Conservation (phyloP, 148 eudicot genomes). For the Salicornia ramosissima region DNA sequence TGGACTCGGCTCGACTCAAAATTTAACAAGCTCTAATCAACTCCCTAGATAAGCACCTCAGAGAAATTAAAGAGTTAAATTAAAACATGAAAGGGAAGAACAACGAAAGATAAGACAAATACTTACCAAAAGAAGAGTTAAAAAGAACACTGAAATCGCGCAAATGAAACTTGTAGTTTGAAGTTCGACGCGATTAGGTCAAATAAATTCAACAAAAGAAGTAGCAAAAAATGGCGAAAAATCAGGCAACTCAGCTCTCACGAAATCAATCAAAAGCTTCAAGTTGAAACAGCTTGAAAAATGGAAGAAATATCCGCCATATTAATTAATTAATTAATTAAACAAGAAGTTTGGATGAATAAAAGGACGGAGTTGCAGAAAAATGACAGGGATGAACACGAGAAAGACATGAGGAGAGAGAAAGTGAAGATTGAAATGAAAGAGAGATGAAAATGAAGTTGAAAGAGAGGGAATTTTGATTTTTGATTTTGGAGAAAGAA, state of each 20-base stretch:
- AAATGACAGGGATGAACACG: conserved; percentile 12
- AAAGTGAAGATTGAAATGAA: neutral
- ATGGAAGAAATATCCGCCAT: neutral
- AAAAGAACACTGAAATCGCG: neutral
- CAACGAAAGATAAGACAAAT: neutral
- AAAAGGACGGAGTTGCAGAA: neutral
- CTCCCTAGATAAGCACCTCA: too few relatives aligned
- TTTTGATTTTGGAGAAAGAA: neutral
- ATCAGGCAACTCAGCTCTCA: neutral
- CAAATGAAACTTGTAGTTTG: neutral
- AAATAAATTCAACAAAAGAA: neutral
- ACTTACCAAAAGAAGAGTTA: neutral
- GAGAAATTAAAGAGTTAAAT: too few relatives aligned
- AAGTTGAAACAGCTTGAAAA: neutral
- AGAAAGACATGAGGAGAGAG: conserved; percentile 8
- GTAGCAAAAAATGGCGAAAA: neutral
- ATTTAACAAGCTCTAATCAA: too few relatives aligned
- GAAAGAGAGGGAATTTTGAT: neutral
- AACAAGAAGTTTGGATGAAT: neutral
- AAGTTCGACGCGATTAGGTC: neutral
- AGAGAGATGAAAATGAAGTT: too few relatives aligned
- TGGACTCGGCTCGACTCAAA: too few relatives aligned
- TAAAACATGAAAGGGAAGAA: too few relatives aligned
- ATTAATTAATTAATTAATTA: too few relatives aligned
- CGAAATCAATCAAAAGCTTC: neutral